Conservation (phyloP, 2,329 filamentous ascomycete genomes). For the Paracoccidioides lutzii region DNA sequence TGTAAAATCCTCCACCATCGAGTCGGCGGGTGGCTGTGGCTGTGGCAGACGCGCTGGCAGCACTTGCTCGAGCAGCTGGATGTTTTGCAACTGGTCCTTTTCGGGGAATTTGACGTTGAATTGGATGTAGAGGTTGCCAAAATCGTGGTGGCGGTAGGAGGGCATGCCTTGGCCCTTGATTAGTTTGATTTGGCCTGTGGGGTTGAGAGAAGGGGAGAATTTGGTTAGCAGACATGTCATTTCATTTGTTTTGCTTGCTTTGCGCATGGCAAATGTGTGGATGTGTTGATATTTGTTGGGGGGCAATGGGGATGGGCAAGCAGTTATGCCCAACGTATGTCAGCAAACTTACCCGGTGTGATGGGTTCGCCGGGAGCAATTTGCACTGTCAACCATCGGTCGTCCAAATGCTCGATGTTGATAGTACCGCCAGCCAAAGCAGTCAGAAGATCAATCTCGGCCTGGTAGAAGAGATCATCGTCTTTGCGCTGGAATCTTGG, state of each 20-base stretch:
- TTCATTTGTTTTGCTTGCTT: background rate
- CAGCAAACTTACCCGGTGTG: slow-evolving; percentile 57
- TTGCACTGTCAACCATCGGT: slow-evolving; percentile 88
- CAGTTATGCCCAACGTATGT: too few species aligned
- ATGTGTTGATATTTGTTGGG: background rate
- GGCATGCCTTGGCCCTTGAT: slow-evolving; percentile 97
- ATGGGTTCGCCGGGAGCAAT: slow-evolving; percentile 93
- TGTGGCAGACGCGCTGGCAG: slow-evolving; percentile 61
- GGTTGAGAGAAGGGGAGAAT: slow-evolving; percentile 3
- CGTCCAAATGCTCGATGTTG: slow-evolving; percentile 91
- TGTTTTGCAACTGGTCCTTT: slow-evolving; percentile 54
- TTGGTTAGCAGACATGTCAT: slow-evolving; percentile 16
- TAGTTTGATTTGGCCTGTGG: slow-evolving; percentile 73
- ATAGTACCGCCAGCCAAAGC: slow-evolving; percentile 84
- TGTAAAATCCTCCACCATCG: slow-evolving; percentile 81
- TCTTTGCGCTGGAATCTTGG: slow-evolving; percentile 87
- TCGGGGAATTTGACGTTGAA: slow-evolving; percentile 97
- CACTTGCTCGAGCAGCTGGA: slow-evolving; percentile 68
- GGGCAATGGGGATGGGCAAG: too few species aligned
- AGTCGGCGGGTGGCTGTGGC: slow-evolving; percentile 59
- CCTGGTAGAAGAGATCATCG: slow-evolving; percentile 89
- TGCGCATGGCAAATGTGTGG: background rate
- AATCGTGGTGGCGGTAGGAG: slow-evolving; percentile 85
- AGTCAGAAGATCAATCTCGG: slow-evolving; percentile 89
- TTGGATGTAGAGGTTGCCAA: slow-evolving; percentile 91